phyloP scores from a whole-genome alignment of 805 yeast species.

The Nakazawaea ishiwadae region DNA sequence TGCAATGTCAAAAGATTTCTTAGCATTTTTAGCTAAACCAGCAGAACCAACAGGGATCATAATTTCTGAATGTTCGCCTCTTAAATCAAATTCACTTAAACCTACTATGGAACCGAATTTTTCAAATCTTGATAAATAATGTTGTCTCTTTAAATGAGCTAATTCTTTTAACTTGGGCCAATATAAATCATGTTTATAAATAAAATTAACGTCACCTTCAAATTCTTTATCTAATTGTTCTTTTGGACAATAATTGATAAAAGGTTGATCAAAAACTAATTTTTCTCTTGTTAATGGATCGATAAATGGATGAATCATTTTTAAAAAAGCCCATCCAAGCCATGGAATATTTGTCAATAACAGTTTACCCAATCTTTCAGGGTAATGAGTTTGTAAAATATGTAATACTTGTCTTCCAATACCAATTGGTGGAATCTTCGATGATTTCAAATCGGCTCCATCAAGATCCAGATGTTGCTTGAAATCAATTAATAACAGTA shows the following conservation, averaged over 20 bases:
- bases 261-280: conserved; percentile 87
- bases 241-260: conserved; percentile 75
- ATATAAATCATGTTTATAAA: conserved; percentile 72
- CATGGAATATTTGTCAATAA: conserved; percentile 90
- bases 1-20: too few species aligned
- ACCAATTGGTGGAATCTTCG: conserved; percentile 80
- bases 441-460: conserved; percentile 37
- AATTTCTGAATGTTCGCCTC: conserved; percentile 26
- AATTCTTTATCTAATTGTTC: conserved; percentile 81
- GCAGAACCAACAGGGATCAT: conserved; percentile 10
- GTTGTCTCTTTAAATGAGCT: conserved; percentile 52
- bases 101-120: conserved; percentile 74
- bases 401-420: conserved; percentile 89
- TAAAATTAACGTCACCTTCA: conserved; percentile 84
- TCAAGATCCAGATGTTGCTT: conserved; percentile 60
- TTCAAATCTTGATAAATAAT: conserved; percentile 64
- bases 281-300: conserved; percentile 95
- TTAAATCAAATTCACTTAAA: conserved; percentile 74
- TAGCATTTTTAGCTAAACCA: too few species aligned
- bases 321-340: conserved; percentile 89
- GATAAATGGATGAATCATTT: conserved; percentile 90
- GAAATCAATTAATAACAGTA: conserved; percentile 89
- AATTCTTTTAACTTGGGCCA: conserved; percentile 70
- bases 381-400: conserved; percentile 94
- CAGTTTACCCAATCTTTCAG: conserved; percentile 94